phyloP scores from a whole-genome alignment of 2,329 filamentous ascomycete species.

The Escovopsis sp. region DNA sequence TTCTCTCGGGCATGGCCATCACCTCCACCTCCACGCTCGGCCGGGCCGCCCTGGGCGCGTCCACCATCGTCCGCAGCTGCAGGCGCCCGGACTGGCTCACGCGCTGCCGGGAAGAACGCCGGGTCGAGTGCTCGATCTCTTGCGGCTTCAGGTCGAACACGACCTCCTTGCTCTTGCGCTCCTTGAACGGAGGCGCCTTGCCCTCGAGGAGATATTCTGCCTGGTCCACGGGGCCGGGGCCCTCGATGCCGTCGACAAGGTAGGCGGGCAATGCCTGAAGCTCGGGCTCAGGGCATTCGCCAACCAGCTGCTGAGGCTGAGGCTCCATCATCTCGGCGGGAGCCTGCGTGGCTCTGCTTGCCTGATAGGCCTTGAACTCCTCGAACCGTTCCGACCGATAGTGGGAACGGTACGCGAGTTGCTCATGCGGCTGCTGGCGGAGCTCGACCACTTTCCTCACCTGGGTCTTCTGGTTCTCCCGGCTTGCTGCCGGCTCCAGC shows the following conservation, averaged over 20 bases:
- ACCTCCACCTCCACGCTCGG: too few relatives aligned
- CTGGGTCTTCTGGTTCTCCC: not conserved
- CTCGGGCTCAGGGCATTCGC: conserved; percentile 5
- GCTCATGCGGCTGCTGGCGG: not conserved
- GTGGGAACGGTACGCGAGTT: not conserved
- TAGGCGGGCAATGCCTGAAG: not conserved
- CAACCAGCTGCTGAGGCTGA: not conserved
- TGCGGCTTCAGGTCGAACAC: conserved; percentile 9
- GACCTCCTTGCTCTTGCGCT: conserved; percentile 21
- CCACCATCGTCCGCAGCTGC: too few relatives aligned
- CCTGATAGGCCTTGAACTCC: not conserved
- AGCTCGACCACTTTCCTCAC: not conserved
- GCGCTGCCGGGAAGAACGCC: conserved; percentile 25
- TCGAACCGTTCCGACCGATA: not conserved
- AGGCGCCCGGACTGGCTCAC: conserved; percentile 22
- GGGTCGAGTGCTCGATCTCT: conserved; percentile 15
- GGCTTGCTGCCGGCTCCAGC: not conserved
- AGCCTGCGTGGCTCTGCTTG: not conserved
- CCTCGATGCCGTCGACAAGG: not conserved
- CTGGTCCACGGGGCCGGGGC: not conserved
- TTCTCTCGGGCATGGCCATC: not conserved
- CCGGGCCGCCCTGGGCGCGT: too few relatives aligned
- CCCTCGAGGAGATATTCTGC: not conserved
- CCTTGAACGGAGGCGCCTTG: conserved; percentile 2
- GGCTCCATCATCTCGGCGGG: not conserved